phyloP scores from a whole-genome alignment of 1,139 yeast species.

The Protomyces lactucae-debilis region DNA sequence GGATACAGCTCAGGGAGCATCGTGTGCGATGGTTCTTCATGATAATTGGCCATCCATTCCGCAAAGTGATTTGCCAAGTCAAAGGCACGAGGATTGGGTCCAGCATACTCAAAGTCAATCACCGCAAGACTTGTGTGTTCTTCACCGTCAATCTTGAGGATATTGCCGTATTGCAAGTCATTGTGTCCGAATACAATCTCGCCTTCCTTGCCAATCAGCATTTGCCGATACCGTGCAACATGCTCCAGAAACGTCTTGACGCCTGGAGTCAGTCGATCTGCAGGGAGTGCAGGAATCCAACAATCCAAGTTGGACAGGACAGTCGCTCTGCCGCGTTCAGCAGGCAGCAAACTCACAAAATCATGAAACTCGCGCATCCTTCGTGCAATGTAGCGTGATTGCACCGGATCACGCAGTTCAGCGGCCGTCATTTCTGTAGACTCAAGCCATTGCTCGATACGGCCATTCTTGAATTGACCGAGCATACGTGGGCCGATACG shows the following conservation, averaged over 20 bases:
- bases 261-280: not conserved
- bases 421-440: constrained; percentile 67
- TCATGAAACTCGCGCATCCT: constrained; percentile 92
- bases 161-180: constrained; percentile 93
- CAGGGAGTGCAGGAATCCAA: constrained; percentile 57
- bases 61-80: constrained; percentile 85
- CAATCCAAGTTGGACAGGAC: constrained; percentile 55
- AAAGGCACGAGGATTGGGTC: constrained; percentile 84
- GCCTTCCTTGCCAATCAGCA: constrained; percentile 47
- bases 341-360: constrained; percentile 60
- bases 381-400: constrained; percentile 81
- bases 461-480: constrained; percentile 85
- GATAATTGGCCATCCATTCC: constrained; percentile 97
- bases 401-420: constrained; percentile 68
- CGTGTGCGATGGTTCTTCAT: constrained; percentile 59
- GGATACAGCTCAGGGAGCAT: constrained; percentile 62
- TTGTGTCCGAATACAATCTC: constrained; percentile 50
- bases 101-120: constrained; percentile 93
- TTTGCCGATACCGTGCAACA: constrained; percentile 50
- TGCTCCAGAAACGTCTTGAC: constrained; percentile 45
- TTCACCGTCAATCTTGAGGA: constrained; percentile 45
- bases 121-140: constrained; percentile 80
- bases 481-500: constrained; percentile 82
- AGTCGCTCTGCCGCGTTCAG: constrained; percentile 56
- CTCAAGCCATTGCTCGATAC: constrained; percentile 86